Percentiles rank a stretch among this genome's conserved stretches.
Conservation (phyloP, 805 yeast species). For the Candida orba region DNA sequence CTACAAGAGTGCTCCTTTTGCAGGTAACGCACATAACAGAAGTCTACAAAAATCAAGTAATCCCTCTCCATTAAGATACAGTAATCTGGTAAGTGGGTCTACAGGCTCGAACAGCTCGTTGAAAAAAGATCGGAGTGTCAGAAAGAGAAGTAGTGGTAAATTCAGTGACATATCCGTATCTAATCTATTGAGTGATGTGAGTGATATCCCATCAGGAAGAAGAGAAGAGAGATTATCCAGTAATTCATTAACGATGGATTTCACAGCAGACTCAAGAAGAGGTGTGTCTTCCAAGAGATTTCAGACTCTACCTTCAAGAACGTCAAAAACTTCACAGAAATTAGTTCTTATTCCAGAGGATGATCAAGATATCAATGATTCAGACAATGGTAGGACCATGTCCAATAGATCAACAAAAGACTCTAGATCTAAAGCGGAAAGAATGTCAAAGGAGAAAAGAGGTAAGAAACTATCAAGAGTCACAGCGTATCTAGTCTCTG, state of each 20-base stretch:
- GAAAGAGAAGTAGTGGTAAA: constrained; percentile 26
- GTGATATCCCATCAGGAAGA: constrained; percentile 79
- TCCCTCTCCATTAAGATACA: constrained; percentile 1
- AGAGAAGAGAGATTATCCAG: constrained; percentile 37
- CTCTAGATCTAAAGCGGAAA: constrained; percentile 37
- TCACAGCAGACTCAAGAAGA: constrained; percentile 9
- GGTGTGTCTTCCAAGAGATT: constrained; percentile 38
- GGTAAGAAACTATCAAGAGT: constrained; percentile 68
- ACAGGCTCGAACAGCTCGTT: neutral
- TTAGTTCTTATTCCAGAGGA: constrained; percentile 75
- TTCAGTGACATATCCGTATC: constrained; percentile 80
- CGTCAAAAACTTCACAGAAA: constrained; percentile 80
- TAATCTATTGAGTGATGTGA: constrained; percentile 63
- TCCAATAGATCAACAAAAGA: constrained; percentile 1
- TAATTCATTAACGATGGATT: constrained; percentile 22
- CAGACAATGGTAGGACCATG: constrained; percentile 5
- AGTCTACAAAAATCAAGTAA: neutral
- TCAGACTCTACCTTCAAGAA: constrained; percentile 58
- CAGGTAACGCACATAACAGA: constrained; percentile 42
- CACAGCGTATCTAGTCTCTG: constrained; percentile 88
- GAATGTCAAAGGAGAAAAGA: constrained; percentile 39
- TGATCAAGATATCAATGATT: constrained; percentile 7
- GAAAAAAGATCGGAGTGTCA: constrained; percentile 6
- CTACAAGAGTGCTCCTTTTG: constrained; percentile 65
- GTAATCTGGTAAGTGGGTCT: neutral